Percentiles rank a stretch among this genome's conserved stretches.
These are phyloP conservation scores for Allomyces javanicus DNA, from an alignment of 192 early-diverging fungal species.

Conservation along the genomic window DNA sequence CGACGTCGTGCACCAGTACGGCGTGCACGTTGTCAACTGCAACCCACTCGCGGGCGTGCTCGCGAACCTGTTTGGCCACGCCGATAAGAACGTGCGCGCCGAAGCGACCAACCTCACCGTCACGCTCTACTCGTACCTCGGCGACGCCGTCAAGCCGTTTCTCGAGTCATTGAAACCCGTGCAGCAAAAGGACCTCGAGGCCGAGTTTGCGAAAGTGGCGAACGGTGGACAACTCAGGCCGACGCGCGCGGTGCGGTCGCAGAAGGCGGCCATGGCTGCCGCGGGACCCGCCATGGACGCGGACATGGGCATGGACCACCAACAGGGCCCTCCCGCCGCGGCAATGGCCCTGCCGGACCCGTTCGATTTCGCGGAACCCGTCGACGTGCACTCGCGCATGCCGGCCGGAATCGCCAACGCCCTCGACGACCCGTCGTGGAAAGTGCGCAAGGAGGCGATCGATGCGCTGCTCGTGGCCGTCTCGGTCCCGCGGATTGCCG, in stretches of 20 bases:
- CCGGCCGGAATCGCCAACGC: constrained; percentile 50
- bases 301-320: constrained; percentile 5
- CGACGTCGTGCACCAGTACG: constrained; percentile 53
- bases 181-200: constrained; percentile 76
- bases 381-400: constrained; percentile 76
- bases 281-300: constrained; percentile 9
- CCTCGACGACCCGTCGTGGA: constrained; percentile 65
- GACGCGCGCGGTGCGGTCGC: constrained; percentile 55
- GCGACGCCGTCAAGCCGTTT: constrained; percentile 54
- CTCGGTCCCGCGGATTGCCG: constrained; percentile 52
- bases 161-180: constrained; percentile 82
- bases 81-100: constrained; percentile 73
- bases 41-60: constrained; percentile 71
- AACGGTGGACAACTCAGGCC: constrained; percentile 34
- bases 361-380: constrained; percentile 55
- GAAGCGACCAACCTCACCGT: constrained; percentile 56
- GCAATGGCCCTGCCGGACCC: constrained; percentile 46
- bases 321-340: constrained; percentile 22
- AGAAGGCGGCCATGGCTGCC: constrained; percentile 38
- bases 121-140: constrained; percentile 87
- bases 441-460: constrained; percentile 83
- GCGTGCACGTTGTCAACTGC: constrained; percentile 49
- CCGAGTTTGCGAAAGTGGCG: constrained; percentile 57
- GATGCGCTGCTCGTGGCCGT: constrained; percentile 49
- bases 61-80: constrained; percentile 78